A percentile compares a stretch with the other conserved stretches of the same genome.
phyloP scores from a whole-genome alignment of 23 red algal genomes.

The Pyropia haitanensis region DNA sequence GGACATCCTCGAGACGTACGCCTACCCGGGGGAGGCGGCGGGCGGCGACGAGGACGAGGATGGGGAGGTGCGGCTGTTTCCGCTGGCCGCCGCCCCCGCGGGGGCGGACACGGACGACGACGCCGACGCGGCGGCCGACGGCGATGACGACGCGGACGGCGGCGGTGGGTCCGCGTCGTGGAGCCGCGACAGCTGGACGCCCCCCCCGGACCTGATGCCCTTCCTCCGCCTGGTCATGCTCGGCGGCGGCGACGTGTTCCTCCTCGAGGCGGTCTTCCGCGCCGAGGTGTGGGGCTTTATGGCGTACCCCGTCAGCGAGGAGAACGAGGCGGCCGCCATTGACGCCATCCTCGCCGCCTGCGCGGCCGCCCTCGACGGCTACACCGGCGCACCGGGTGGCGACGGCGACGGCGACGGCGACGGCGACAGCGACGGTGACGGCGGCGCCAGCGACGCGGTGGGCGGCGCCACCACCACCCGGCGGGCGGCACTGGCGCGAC shows the following conservation, averaged over 20 bases:
- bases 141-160: too few relatives aligned
- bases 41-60: conserved; percentile 3
- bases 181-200: conserved; percentile 8
- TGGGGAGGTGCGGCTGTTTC: conserved; percentile 18
- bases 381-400: background rate
- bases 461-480: too few relatives aligned
- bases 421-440: too few relatives aligned
- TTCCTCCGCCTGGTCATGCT: conserved; percentile 82
- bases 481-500: conserved; percentile 26
- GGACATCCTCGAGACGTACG: conserved; percentile 45
- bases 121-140: too few relatives aligned
- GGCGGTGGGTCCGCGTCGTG: background rate
- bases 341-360: conserved; percentile 64
- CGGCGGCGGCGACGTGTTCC: conserved; percentile 48
- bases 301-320: conserved; percentile 53
- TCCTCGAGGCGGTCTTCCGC: conserved; percentile 89
- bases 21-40: background rate
- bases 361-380: conserved; percentile 52
- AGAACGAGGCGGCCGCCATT: conserved; percentile 72
- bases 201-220: conserved; percentile 45
- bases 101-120: background rate
- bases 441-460: too few relatives aligned
- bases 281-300: conserved; percentile 70
- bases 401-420: background rate
- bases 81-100: conserved; percentile 14